Conservation (phyloP, 139 green algal species). For the Chlorella vulgaris region DNA sequence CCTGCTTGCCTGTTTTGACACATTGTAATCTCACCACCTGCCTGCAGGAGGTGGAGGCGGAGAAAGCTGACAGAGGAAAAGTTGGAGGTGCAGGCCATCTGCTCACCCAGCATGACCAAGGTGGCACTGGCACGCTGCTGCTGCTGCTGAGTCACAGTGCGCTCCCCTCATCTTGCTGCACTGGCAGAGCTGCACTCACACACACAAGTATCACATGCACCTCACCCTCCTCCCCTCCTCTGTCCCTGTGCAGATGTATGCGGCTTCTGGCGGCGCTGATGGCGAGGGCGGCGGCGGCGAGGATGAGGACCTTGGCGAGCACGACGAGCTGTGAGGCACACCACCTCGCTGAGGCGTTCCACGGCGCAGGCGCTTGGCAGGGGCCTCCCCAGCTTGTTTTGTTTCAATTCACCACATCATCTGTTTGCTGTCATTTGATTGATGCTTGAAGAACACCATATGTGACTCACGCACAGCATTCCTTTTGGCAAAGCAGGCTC, state of each 20-base stretch:
- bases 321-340: conserved; percentile 86
- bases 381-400: too few species aligned
- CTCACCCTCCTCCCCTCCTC: not conserved
- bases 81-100: conserved; percentile 95
- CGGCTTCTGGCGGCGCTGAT: conserved; percentile 50
- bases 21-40: not conserved
- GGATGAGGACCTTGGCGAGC: conserved; percentile 80
- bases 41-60: conserved; percentile 1
- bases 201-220: not conserved
- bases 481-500: too few species aligned
- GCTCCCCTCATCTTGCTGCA: conserved; percentile 7
- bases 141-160: too few species aligned
- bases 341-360: not conserved
- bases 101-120: conserved; percentile 88
- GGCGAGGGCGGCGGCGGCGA: conserved; percentile 50
- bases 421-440: too few species aligned
- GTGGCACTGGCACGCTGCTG: too few species aligned
- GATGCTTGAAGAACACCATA: too few species aligned
- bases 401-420: too few species aligned
- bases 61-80: conserved; percentile 92
- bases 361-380: too few species aligned
- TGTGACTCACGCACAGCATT: too few species aligned
- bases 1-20: too few species aligned
- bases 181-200: not conserved
- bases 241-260: conserved; percentile 54